Conservation (phyloP, 2,329 filamentous ascomycete genomes). For the Scedosporium boydii region DNA sequence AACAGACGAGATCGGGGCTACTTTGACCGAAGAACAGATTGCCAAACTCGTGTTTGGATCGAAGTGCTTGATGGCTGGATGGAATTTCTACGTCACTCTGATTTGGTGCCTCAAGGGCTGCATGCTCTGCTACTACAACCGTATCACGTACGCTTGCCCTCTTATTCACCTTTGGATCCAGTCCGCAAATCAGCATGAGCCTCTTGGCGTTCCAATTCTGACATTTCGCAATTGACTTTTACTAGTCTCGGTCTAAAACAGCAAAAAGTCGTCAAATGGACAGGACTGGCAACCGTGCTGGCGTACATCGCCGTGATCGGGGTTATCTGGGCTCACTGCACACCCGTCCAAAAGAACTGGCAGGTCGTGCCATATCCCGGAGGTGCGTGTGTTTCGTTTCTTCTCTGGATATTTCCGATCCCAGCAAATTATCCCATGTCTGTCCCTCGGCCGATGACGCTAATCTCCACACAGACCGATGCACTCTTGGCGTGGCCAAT, state of each 20-base stretch:
- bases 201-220: too few species aligned
- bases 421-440: too few species aligned
- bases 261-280: too few species aligned
- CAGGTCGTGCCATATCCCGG: conserved; percentile 16
- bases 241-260: too few species aligned
- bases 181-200: too few species aligned
- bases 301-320: conserved; percentile 16
- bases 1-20: too few species aligned
- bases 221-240: too few species aligned
- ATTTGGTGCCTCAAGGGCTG: conserved; percentile 33
- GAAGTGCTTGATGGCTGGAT: conserved; percentile 24
- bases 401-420: background rate
- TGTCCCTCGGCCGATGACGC: background rate
- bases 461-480: background rate
- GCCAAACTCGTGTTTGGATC: too few species aligned
- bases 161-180: too few species aligned
- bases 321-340: conserved; percentile 13
- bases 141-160: conserved; percentile 26
- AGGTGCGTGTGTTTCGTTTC: conserved; percentile 6
- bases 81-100: conserved; percentile 30
- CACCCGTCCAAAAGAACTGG: conserved; percentile 16
- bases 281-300: background rate
- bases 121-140: conserved; percentile 31
- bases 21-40: too few species aligned
- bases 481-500: conserved; percentile 14